Percentiles rank a stretch among this genome's conserved stretches.
Conservation (phyloP, 306 rosid genomes). For the Vachellia collinsii region DNA sequence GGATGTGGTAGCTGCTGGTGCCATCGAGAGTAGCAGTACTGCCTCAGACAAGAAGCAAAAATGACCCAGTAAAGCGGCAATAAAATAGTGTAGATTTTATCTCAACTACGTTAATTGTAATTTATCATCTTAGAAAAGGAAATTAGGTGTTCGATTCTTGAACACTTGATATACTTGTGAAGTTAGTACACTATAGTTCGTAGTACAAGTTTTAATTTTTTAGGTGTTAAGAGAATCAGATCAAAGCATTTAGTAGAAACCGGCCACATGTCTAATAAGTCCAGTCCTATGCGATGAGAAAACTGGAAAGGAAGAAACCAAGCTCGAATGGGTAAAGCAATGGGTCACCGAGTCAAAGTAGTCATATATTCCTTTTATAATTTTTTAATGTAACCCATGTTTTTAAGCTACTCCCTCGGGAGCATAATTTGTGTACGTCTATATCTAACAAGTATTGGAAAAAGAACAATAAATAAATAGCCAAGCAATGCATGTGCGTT, state of each 20-base stretch:
- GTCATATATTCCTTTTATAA: background rate
- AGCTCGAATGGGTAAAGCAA: background rate
- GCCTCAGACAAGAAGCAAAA: conserved; percentile 54
- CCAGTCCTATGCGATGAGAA: background rate
- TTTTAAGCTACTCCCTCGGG: too few species aligned
- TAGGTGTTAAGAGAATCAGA: background rate
- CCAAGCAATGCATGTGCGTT: too few species aligned
- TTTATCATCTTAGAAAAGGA: conserved; percentile 36
- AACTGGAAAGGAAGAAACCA: background rate
- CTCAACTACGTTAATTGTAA: conserved; percentile 21
- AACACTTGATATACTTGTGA: conserved; percentile 39
- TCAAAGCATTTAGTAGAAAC: background rate
- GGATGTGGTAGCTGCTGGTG: conserved; percentile 47
- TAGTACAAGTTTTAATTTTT: background rate
- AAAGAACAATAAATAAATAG: too few species aligned
- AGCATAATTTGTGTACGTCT: too few species aligned
- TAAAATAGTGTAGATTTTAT: conserved; percentile 31
- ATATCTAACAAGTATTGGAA: too few species aligned
- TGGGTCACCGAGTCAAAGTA: background rate
- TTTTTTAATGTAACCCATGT: too few species aligned
- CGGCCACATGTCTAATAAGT: background rate
- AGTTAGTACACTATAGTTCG: conserved; percentile 24
- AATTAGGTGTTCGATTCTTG: conserved; percentile 31
- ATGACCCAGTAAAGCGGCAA: conserved; percentile 10
- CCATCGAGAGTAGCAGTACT: conserved; percentile 40